These are phyloP conservation scores for Alloteropsis angusta DNA, from an alignment of 202 grass and related monocot genomes.

Conservation along the genomic window DNA sequence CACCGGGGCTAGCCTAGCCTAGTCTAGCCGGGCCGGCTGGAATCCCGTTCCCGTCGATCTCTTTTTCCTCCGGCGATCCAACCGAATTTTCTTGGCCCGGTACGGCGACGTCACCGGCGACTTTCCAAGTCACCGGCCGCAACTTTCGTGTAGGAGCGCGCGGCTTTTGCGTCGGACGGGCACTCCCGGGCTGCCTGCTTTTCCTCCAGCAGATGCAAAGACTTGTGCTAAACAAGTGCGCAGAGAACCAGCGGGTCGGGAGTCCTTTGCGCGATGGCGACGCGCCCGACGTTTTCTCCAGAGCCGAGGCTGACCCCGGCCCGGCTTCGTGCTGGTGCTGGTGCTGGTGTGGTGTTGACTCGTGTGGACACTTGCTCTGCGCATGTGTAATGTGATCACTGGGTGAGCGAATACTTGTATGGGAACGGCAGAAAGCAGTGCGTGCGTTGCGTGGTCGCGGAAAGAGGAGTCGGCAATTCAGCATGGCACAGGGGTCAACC, in stretches of 20 bases:
- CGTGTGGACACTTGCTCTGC: background rate
- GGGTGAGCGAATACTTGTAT: background rate
- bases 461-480: background rate
- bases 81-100: constrained; percentile 8
- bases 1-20: background rate
- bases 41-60: background rate
- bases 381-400: background rate
- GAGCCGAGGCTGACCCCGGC: background rate
- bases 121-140: constrained; percentile 49
- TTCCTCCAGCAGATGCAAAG: constrained; percentile 23
- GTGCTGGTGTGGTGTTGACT: constrained; percentile 17
- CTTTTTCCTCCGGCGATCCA: background rate
- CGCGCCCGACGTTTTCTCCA: background rate
- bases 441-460: background rate
- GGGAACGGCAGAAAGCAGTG: background rate
- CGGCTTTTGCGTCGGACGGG: constrained; percentile 44
- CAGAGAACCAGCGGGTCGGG: background rate
- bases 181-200: constrained; percentile 32
- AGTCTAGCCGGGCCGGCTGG: background rate
- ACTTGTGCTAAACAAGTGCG: background rate
- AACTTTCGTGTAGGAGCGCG: constrained; percentile 30
- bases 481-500: background rate
- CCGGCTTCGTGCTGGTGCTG: background rate
- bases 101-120: constrained; percentile 27
- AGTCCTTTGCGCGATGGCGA: constrained; percentile 20